Evolutionary conservation across 2,329 filamentous ascomycete genomes (phyloP).

Genomic region (Diaporthe sp.): DNA sequence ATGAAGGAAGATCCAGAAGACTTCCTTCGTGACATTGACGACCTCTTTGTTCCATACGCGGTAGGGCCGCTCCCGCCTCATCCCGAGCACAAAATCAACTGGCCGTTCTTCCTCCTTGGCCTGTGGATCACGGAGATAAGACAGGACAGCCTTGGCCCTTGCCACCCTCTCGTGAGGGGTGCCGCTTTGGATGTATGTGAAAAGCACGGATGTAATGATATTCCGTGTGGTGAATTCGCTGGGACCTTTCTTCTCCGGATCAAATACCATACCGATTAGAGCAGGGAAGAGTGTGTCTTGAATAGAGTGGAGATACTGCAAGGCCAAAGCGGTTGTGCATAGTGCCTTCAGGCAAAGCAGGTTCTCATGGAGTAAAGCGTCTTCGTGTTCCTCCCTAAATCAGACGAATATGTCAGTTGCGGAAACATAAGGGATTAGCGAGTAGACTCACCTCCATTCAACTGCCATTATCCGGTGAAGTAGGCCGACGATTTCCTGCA

Average conservation of each 20-base stretch:
- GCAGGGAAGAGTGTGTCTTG: constrained; percentile 88
- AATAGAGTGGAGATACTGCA: constrained; percentile 85
- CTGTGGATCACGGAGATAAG: constrained; percentile 84
- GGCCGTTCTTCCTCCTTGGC: constrained; percentile 82
- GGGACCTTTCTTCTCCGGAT: constrained; percentile 97
- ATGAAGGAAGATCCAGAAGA: constrained; percentile 99
- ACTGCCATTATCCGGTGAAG: constrained; percentile 94
- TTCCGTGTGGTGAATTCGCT: constrained; percentile 95
- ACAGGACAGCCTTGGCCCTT: constrained; percentile 80
- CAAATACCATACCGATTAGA: constrained; percentile 89
- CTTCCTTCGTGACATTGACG: constrained; percentile 93
- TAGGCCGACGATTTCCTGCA: constrained; percentile 90
- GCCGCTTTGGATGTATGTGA: constrained; percentile 86
- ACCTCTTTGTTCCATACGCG: constrained; percentile 95
- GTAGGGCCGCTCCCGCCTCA: constrained; percentile 89
- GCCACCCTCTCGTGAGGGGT: constrained; percentile 71
- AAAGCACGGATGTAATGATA: constrained; percentile 89
- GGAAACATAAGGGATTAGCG: not conserved
- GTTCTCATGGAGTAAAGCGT: constrained; percentile 90
- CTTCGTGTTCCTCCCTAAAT: constrained; percentile 91
- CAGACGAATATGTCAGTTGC: constrained; percentile 46
- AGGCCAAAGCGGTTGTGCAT: constrained; percentile 89
- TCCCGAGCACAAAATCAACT: constrained; percentile 88
- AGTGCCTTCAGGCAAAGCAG: constrained; percentile 94
- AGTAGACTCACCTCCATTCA: constrained; percentile 85